Conservation (phyloP, 345 rosid species). For the Psidium guajava region DNA sequence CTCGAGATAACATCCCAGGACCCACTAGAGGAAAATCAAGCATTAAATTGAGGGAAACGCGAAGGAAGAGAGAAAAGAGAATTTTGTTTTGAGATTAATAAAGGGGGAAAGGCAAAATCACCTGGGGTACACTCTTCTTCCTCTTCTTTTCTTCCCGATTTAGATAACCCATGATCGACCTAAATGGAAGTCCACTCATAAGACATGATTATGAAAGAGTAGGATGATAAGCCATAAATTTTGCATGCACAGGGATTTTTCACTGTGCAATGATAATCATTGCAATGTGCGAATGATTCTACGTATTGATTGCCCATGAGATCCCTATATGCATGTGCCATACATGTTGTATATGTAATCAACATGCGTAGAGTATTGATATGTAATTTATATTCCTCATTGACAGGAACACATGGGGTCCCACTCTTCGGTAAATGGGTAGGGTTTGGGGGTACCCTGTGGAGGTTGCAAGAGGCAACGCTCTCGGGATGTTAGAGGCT, state of each 20-base stretch:
- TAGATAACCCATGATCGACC: slow-evolving; percentile 15
- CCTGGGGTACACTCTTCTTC: background rate
- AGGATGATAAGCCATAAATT: background rate
- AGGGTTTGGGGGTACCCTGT: too few relatives aligned
- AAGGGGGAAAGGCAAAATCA: background rate
- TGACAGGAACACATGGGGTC: too few relatives aligned
- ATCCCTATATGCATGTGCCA: background rate
- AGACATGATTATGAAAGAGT: background rate
- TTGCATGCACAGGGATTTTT: background rate
- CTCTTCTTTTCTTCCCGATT: background rate
- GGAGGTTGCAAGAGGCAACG: too few relatives aligned
- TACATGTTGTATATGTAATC: background rate
- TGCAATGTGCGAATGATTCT: background rate
- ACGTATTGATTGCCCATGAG: background rate
- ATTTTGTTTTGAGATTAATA: background rate
- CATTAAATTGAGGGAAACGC: background rate
- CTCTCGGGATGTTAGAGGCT: too few relatives aligned
- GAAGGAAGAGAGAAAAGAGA: background rate
- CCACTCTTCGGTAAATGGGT: too few relatives aligned
- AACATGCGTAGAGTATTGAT: background rate
- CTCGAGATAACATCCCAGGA: background rate
- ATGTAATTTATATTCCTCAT: too few relatives aligned
- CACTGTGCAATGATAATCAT: background rate
- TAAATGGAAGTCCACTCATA: slow-evolving; percentile 30
- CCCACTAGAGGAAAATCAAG: background rate